Evolutionary conservation across 805 yeast genomes (phyloP), one percentile per base, ranked within the genome.

Genomic region (Saccharomycopsis javanensis): DNA sequence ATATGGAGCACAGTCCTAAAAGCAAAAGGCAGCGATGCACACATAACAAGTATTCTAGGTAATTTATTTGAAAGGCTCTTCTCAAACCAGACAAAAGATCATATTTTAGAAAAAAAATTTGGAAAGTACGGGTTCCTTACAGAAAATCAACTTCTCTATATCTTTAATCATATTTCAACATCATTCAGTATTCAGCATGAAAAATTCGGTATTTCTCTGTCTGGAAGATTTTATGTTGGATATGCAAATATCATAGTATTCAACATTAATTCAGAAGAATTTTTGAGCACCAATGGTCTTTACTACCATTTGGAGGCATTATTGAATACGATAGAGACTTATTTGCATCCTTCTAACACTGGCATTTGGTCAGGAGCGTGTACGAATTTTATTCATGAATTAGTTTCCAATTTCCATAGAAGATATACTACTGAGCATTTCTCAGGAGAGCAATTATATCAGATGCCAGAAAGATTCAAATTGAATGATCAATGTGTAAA

Each of bases 271-370:
- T 85, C 88, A 0, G 69, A 75, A 3, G 63, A 67, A 37, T 72
- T 75, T 0, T 63, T 57, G 30, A 51, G 45, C 71, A 35, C 51
- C 1, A 73, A 67, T 18, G 82, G 82, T 5, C 74, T 83, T 23
- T 67, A 85, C 62, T 79, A 75, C 16, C 72, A 77, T 53, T 64
- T 91, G 4, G 72, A 73, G 23, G 75, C 81, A 0, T 71, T 87
- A 28, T 63, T 86, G n/a, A 81, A 82, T 55, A 81, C 96, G 0
- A 73, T 90, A 5, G 85, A 80, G 60, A 87, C 96, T 18, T 88
- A 85, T 69, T 83, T 83, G 2, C 97, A 94, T 68, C 99, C 99
- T 5, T 90, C 98, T 0, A 91, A 91, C 67, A 69, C 76, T n/a
- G 98, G 97, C 0, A 77, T 78, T n/a, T 91, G 98, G 97, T 79